Base-by-base conservation (phyloP, 352 stramenopile genomes). In the Pythium biforme region DNA sequence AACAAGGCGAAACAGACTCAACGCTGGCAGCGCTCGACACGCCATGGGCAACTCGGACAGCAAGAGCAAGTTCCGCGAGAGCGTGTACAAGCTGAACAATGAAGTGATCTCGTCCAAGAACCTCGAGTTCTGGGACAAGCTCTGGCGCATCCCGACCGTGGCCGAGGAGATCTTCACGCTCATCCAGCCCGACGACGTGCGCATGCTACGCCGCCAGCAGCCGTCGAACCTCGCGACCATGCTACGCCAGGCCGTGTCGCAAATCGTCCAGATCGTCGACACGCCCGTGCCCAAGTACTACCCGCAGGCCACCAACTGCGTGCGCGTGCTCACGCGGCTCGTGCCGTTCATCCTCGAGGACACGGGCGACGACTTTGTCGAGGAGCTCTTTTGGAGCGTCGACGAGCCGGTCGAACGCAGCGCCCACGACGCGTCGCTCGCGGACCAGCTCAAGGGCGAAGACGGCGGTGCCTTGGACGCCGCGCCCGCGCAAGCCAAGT, bases 21-120 rank as follows among this genome's bases (percentile, higher is more conserved):
- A n/a, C n/a, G n/a, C n/a, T n/a, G n/a, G n/a, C n/a, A n/a, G n/a
- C n/a, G n/a, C n/a, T n/a, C n/a, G 9, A 20, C n/a, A 10, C 4
- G 15, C 39, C 45, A 95, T 95, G 86, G 86, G 86, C 56, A 94
- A 94, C 70, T 93, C 83, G 73, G 85, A 95, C 70, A 94, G 84
- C 71, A 95, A 94, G 79, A 93, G 83, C 76, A 95, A 94, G 81
- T 95, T 95, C 74, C 84, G 85, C 71, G 86, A 95, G 81, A 92
- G 80, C 72, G 86, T 95, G 51, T 94, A 95, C 76, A 95, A 95
- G 80, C 82, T 95, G 68, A 94, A 90, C 72, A 94, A 95, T 47
- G 84, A 95, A 59, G 77, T 91, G 10, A 79, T 95, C 40, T 91
- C 81, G 51, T 73, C 73, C 67, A 91, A 92, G 71, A 90, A 91